A percentile compares a stretch with the other conserved stretches of the same genome.
Conservation (phyloP, 2,329 filamentous ascomycete species). For the Truncatella angustata region DNA sequence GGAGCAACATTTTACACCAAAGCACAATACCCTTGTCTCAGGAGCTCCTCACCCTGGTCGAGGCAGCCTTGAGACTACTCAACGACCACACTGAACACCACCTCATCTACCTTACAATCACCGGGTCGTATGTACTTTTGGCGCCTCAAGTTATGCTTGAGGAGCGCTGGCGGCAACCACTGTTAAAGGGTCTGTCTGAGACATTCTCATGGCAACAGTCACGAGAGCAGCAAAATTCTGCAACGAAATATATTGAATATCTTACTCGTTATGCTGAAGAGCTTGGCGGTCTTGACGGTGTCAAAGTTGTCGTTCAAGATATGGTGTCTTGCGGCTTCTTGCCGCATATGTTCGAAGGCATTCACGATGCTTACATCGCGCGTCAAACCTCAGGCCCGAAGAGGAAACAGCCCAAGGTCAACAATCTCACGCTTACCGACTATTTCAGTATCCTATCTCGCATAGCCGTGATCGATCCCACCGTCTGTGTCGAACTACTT, state of each 20-base stretch:
- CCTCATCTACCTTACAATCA: slow-evolving; percentile 58
- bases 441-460: slow-evolving; percentile 83
- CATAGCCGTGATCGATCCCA: slow-evolving; percentile 70
- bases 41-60: slow-evolving; percentile 62
- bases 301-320: slow-evolving; percentile 63
- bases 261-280: slow-evolving; percentile 62
- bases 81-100: slow-evolving; percentile 65
- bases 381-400: slow-evolving; percentile 82
- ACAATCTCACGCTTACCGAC: slow-evolving; percentile 75
- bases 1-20: slow-evolving; percentile 71
- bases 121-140: slow-evolving; percentile 69
- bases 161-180: slow-evolving; percentile 51
- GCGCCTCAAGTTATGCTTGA: slow-evolving; percentile 66
- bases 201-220: slow-evolving; percentile 49
- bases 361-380: slow-evolving; percentile 69
- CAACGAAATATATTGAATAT: slow-evolving; percentile 62
- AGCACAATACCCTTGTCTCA: slow-evolving; percentile 59
- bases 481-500: slow-evolving; percentile 61
- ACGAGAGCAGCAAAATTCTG: slow-evolving; percentile 56
- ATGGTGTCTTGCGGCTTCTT: slow-evolving; percentile 64
- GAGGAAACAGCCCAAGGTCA: slow-evolving; percentile 65
- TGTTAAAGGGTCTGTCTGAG: slow-evolving; percentile 46
- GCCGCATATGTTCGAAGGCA: slow-evolving; percentile 59
- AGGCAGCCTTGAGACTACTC: slow-evolving; percentile 64
- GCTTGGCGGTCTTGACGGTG: slow-evolving; percentile 59